Percentiles rank a stretch among this genome's conserved stretches.
Conservation (phyloP, 805 yeast species). For the Geotrichum ghanense region DNA sequence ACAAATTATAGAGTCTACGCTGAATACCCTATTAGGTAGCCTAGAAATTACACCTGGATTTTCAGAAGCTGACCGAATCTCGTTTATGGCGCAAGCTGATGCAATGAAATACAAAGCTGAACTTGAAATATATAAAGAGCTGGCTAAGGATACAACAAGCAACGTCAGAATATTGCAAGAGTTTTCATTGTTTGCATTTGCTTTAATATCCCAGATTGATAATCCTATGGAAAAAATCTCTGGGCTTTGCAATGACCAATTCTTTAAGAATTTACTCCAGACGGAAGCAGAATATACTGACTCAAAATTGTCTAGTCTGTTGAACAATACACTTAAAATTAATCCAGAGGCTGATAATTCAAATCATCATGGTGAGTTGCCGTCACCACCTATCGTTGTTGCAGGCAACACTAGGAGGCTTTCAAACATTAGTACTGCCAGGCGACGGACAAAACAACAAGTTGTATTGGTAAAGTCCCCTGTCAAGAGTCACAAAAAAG, state of each 20-base stretch:
- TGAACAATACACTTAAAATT: neutral
- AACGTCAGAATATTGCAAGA: neutral
- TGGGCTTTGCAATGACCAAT: neutral
- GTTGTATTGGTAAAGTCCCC: neutral
- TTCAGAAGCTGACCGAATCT: neutral
- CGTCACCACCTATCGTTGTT: neutral
- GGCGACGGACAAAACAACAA: conserved; percentile 4
- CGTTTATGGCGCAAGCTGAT: neutral
- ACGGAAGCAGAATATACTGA: neutral
- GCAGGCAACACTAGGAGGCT: conserved; percentile 2
- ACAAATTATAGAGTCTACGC: neutral
- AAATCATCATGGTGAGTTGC: neutral
- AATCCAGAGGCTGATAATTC: neutral
- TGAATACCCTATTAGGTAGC: neutral
- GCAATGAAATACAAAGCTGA: conserved; percentile 1
- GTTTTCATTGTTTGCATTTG: neutral
- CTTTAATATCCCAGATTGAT: conserved; percentile 3
- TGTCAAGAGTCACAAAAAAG: conserved; percentile 8
- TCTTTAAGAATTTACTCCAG: neutral
- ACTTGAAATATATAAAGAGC: neutral
- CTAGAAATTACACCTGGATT: neutral
- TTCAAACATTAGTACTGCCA: conserved; percentile 1
- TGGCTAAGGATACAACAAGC: neutral
- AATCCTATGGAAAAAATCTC: conserved; percentile 1
- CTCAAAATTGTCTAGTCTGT: neutral